These are phyloP conservation scores for Brettanomyces sp. DNA, from an alignment of 805 yeast species.

Conservation along the genomic window DNA sequence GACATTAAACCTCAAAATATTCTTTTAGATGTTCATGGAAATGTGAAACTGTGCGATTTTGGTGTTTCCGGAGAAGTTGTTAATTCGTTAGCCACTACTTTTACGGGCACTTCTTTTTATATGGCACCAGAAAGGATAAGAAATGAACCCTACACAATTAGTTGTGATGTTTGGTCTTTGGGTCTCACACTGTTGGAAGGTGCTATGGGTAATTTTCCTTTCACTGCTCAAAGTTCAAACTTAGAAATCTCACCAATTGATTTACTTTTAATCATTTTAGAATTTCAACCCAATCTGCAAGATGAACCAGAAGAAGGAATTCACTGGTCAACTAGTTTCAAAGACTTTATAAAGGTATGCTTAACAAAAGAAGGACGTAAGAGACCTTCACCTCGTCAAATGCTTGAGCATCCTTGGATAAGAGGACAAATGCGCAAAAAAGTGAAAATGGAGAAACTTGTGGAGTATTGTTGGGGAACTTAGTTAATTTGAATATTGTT, in stretches of 20 bases:
- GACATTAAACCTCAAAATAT: slow-evolving; percentile 96
- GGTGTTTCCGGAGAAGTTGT: slow-evolving; percentile 98
- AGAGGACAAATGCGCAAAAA: slow-evolving; percentile 60
- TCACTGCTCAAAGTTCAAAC: slow-evolving; percentile 7
- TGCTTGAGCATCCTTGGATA: slow-evolving; percentile 92
- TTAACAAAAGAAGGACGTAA: slow-evolving; percentile 69
- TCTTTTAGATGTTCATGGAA: slow-evolving; percentile 62
- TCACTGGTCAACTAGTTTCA: slow-evolving; percentile 73
- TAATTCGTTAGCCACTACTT: slow-evolving; percentile 89
- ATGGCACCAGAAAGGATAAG: slow-evolving; percentile 98
- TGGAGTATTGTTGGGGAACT: slow-evolving; percentile 57
- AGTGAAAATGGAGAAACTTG: slow-evolving; percentile 83
- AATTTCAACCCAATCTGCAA: slow-evolving; percentile 67
- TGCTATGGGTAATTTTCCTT: slow-evolving; percentile 87
- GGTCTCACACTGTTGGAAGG: slow-evolving; percentile 90
- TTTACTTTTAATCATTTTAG: slow-evolving; percentile 68
- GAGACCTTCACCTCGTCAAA: slow-evolving; percentile 88
- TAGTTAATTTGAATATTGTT: no score
- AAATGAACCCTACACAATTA: slow-evolving; percentile 91
- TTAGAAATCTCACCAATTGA: slow-evolving; percentile 76
- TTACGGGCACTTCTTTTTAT: slow-evolving; percentile 94
- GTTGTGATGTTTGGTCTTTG: slow-evolving; percentile 94
- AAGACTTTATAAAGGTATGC: slow-evolving; percentile 73
- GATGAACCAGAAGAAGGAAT: slow-evolving; percentile 74
- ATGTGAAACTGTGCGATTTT: slow-evolving; percentile 90